Evolutionary conservation across 176 grass and related monocot species (phyloP).

Genomic region (Cymbopogon citratus): DNA sequence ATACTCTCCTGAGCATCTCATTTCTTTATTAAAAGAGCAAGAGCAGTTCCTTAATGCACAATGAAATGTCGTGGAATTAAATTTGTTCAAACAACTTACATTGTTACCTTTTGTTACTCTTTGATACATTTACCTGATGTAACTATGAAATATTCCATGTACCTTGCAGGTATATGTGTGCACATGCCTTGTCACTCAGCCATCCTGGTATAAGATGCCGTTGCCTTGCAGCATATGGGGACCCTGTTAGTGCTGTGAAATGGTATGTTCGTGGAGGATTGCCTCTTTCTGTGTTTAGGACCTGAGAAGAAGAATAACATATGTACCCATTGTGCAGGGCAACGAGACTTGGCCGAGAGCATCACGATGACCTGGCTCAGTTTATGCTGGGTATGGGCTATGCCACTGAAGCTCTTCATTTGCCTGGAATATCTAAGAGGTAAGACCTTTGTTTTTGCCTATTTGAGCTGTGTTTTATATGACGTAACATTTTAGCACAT

Average conservation of each 20-base stretch:
- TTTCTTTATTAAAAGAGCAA: slow-evolving; percentile 26
- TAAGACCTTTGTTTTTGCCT: neutral
- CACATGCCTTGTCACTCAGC: slow-evolving; percentile 94
- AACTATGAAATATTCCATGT: slow-evolving; percentile 1
- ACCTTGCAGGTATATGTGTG: slow-evolving; percentile 90
- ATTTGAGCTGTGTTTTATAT: neutral
- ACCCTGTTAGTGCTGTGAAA: slow-evolving; percentile 99
- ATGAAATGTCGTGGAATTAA: neutral
- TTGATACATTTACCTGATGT: neutral
- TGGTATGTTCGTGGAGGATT: slow-evolving; percentile 49
- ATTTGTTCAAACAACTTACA: neutral
- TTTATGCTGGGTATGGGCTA: slow-evolving; percentile 99
- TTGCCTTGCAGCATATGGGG: slow-evolving; percentile 95
- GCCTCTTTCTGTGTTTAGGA: slow-evolving; percentile 12
- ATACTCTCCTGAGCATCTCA: slow-evolving; percentile 2
- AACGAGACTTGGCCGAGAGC: slow-evolving; percentile 86
- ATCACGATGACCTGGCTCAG: slow-evolving; percentile 97
- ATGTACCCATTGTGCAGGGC: slow-evolving; percentile 58
- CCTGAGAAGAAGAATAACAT: neutral
- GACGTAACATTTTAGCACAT: neutral
- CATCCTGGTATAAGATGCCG: slow-evolving; percentile 98
- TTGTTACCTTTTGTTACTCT: neutral
- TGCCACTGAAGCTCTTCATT: slow-evolving; percentile 99
- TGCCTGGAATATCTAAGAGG: slow-evolving; percentile 99
- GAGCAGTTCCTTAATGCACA: slow-evolving; percentile 9